Percentiles rank a stretch among this genome's conserved stretches.
These are phyloP conservation scores for Termitomyces sp. DNA, from an alignment of 1,284 basidiomycete genomes.

Conservation along the genomic window DNA sequence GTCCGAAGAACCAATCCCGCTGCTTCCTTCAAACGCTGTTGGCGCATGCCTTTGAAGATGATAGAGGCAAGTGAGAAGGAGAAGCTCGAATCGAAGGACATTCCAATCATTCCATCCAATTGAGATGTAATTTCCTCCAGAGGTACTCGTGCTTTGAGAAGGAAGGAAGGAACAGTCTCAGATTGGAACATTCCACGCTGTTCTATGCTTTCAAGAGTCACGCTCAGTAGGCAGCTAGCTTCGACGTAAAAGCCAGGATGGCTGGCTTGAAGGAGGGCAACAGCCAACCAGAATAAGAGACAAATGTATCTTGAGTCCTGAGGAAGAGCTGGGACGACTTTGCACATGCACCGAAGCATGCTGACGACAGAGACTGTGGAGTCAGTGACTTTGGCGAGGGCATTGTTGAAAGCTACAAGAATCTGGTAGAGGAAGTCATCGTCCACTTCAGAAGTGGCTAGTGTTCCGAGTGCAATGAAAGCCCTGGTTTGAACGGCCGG, in stretches of 20 bases:
- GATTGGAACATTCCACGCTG: slow-evolving; percentile 51
- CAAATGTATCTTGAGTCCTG: slow-evolving; percentile 68
- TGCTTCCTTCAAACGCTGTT: slow-evolving; percentile 54
- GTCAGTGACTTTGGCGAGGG: slow-evolving; percentile 59
- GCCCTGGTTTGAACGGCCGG: slow-evolving; percentile 87
- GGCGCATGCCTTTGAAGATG: slow-evolving; percentile 82
- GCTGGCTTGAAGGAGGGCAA: slow-evolving; percentile 75
- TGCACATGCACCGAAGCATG: slow-evolving; percentile 82
- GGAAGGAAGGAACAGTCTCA: slow-evolving; percentile 48
- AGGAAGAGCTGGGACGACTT: slow-evolving; percentile 67
- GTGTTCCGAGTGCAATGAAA: slow-evolving; percentile 78
- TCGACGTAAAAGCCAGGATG: slow-evolving; percentile 72
- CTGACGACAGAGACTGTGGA: slow-evolving; percentile 71
- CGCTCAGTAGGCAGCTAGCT: slow-evolving; percentile 59
- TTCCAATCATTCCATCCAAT: slow-evolving; percentile 66
- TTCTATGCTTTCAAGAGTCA: slow-evolving; percentile 66
- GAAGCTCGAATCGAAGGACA: slow-evolving; percentile 78
- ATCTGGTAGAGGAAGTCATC: slow-evolving; percentile 89
- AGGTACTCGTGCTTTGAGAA: slow-evolving; percentile 62
- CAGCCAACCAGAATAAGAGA: slow-evolving; percentile 82
- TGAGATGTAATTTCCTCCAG: slow-evolving; percentile 69
- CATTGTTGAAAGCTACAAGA: slow-evolving; percentile 73
- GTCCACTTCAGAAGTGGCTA: slow-evolving; percentile 78
- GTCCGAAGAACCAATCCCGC: slow-evolving; percentile 55
- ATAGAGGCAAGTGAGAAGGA: slow-evolving; percentile 79